Evolutionary conservation across 768 basidiomycete genomes (phyloP), one percentile per base, ranked within the genome.

Genomic region (Hericium erinaceus): DNA sequence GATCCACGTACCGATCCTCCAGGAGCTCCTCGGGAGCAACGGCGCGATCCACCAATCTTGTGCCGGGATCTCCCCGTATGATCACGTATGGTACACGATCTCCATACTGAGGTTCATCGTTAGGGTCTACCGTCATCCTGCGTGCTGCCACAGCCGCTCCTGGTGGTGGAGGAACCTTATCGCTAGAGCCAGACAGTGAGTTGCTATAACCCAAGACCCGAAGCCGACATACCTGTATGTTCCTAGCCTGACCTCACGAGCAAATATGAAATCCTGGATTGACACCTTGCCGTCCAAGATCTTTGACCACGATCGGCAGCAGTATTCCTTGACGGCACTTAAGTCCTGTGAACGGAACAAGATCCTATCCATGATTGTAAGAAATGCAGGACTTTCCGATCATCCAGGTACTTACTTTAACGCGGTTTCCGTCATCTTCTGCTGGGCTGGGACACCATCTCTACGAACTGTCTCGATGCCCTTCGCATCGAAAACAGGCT

Each of bases 391-490:
- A 22, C 15, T n/a, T 28, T 11, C 16, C 28, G 15, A 50, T 26
- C 15, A 16, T 40, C 5, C n/a, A 22, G 24, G 39, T 26, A 55
- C 12, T 61, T 64, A 95, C 95, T 94, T 97, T 55, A 98, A 69
- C 64, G 86, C 88, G 5, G 78, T 83, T 70, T 98, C 95, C 1
- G 87, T 83, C 84, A 98, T 94, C 73, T 97, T 98, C 65, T 84
- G 81, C 67, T 93, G 91, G 0, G 94, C 97, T 4, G 83, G 80
- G 33, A 97, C 83, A 10, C 93, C 93, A 65, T 99, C 97, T 58
- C 97, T 77, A 5, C 97, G 80, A 33, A 98, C 89, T 1, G 94
- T 98, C 72, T 99, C 97, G 55, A 99, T 98, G 0, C 97, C 97
- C 68, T 99, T 98, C 6, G 94, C 97, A 64, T 99, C 95, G 64